These are phyloP conservation scores for Kuraishia hungarica DNA, from an alignment of 805 yeast genomes.

Conservation along the genomic window DNA sequence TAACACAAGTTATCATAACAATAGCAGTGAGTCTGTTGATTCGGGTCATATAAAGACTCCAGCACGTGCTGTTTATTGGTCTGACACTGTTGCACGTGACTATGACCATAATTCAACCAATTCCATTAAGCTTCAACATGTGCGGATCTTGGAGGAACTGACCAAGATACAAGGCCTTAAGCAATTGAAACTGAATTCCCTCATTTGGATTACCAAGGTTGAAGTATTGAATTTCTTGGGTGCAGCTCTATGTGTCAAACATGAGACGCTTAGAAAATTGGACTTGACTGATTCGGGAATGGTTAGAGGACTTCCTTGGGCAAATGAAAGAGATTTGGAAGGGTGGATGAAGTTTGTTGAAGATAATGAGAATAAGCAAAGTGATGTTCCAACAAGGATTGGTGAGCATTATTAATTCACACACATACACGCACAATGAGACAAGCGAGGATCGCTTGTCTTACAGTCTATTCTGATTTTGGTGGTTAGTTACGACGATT, in stretches of 20 bases:
- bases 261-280: background rate
- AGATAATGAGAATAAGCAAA: background rate
- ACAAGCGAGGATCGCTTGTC: too few species aligned
- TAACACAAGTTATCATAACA: background rate
- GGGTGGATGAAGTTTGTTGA: background rate
- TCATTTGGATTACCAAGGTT: constrained; percentile 3
- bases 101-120: background rate
- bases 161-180: background rate
- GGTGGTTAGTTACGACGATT: too few species aligned
- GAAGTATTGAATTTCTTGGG: background rate
- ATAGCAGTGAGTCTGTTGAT: background rate
- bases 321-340: background rate
- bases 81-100: constrained; percentile 1
- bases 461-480: too few species aligned
- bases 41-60: background rate
- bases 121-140: background rate
- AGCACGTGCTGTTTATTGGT: background rate
- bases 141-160: background rate
- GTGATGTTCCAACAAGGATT: background rate
- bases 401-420: constrained; percentile 1
- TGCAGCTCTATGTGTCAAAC: background rate
- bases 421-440: too few species aligned
- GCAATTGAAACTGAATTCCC: constrained; percentile 1
- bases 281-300: constrained; percentile 3
- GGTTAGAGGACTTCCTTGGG: constrained; percentile 3